phyloP scores from a whole-genome alignment of 129 eudicot genomes.

The Deinandra increscens region DNA sequence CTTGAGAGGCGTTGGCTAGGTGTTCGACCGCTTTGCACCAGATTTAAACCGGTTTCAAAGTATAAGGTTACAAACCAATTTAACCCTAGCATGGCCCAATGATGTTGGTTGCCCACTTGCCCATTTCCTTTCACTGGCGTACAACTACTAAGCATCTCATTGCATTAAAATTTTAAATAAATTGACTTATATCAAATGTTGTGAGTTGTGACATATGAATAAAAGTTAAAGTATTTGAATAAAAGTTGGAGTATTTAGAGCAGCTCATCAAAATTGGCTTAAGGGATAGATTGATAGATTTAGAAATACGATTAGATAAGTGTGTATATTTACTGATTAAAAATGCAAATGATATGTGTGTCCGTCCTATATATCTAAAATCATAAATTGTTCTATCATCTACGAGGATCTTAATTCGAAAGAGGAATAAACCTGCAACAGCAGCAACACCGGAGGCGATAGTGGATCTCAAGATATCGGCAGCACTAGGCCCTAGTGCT shows the following conservation, averaged over 20 bases:
- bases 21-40: too few relatives aligned
- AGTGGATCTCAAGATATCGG: constrained; percentile 32
- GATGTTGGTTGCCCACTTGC: too few relatives aligned
- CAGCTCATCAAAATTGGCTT: constrained; percentile 1
- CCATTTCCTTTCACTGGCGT: neutral
- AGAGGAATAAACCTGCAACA: constrained; percentile 42
- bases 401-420: constrained; percentile 20
- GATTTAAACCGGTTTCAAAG: too few relatives aligned
- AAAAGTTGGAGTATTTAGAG: neutral
- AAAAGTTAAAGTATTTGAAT: neutral
- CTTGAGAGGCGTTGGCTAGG: too few relatives aligned
- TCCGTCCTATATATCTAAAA: constrained; percentile 9
- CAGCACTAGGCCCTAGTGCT: constrained; percentile 12
- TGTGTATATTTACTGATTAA: too few relatives aligned
- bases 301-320: too few relatives aligned
- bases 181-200: neutral
- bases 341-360: neutral
- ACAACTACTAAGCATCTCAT: neutral
- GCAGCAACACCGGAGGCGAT: constrained; percentile 44
- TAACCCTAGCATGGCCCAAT: too few relatives aligned
- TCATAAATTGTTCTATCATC: constrained; percentile 5
- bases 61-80: too few relatives aligned
- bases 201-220: constrained; percentile 2
- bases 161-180: neutral
- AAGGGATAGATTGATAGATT: too few relatives aligned